Percentiles rank a stretch among this genome's conserved stretches.
Conservation (phyloP, 176 grass and related monocot species). For the Panicum miliaceum region DNA sequence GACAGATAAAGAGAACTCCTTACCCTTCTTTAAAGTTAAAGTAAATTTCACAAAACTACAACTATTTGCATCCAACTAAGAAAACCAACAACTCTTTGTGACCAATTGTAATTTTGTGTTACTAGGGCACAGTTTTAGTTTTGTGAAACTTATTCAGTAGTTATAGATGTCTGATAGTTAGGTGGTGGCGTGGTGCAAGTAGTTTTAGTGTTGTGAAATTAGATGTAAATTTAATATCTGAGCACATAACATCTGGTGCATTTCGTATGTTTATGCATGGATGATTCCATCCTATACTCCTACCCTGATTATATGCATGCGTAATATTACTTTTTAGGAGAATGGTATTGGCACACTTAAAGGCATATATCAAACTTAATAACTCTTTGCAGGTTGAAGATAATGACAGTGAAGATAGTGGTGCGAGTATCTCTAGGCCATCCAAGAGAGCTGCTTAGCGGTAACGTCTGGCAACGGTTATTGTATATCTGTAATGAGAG, state of each 20-base stretch:
- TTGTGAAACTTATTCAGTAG: neutral
- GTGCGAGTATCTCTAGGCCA: slow-evolving; percentile 51
- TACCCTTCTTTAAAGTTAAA: neutral
- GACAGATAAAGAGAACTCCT: neutral
- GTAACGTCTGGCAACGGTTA: neutral
- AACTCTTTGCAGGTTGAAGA: slow-evolving; percentile 64
- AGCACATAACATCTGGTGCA: neutral
- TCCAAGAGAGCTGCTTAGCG: slow-evolving; percentile 61
- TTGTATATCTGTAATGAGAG: neutral
- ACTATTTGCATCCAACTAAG: neutral
- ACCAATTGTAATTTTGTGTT: neutral
- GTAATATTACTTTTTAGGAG: neutral
- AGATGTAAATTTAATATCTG: neutral
- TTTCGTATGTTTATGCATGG: neutral
- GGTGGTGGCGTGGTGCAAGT: neutral
- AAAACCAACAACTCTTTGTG: neutral
- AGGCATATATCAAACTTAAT: slow-evolving; percentile 10
- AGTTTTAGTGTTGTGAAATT: neutral
- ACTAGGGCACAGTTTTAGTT: neutral
- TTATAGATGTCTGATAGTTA: neutral
- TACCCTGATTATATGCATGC: neutral
- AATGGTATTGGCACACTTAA: neutral
- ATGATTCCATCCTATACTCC: neutral
- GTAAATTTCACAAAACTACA: neutral
- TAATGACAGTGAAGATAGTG: slow-evolving; percentile 55